Conservation (phyloP, 495 filamentous ascomycete species). For the Podospora tetraspora region DNA sequence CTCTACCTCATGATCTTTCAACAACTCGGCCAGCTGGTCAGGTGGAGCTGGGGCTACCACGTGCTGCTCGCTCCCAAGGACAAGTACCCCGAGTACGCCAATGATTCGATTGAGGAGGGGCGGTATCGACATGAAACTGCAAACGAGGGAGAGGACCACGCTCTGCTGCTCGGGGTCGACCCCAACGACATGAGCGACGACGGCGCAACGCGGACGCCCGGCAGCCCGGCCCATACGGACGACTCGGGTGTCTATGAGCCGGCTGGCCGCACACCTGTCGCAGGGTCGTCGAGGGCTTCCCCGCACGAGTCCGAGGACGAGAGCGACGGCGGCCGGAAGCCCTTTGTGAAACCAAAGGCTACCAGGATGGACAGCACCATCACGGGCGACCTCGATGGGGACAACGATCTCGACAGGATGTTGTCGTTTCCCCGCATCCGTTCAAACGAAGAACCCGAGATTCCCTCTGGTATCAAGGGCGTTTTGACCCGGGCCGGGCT, state of each 20-base stretch:
- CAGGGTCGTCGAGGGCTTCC: constrained; percentile 35
- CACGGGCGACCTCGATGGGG: constrained; percentile 11
- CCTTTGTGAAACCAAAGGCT: constrained; percentile 19
- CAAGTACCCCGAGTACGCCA: constrained; percentile 57
- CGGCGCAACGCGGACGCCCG: constrained; percentile 6
- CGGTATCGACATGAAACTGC: constrained; percentile 61
- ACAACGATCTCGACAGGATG: constrained; percentile 32
- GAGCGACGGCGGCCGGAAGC: constrained; percentile 18
- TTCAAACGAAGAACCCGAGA: constrained; percentile 29
- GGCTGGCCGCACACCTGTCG: constrained; percentile 44
- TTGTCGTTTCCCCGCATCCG: constrained; percentile 43
- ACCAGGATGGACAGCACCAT: constrained; percentile 12
- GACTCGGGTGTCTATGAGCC: constrained; percentile 41
- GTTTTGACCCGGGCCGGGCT: constrained; percentile 23
- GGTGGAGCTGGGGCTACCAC: constrained; percentile 98
- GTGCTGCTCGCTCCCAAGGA: constrained; percentile 77
- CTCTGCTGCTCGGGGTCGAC: constrained; percentile 25
- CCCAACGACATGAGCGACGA: constrained; percentile 25
- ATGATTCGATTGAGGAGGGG: constrained; percentile 59
- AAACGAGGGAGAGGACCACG: constrained; percentile 26
- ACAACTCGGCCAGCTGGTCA: constrained; percentile 88
- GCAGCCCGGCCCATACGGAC: constrained; percentile 29
- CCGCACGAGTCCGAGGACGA: constrained; percentile 41
- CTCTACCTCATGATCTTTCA: constrained; percentile 96
- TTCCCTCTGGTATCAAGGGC: constrained; percentile 31